phyloP scores from a whole-genome alignment of 495 filamentous ascomycete genomes.

The Chaetomium fimeti region DNA sequence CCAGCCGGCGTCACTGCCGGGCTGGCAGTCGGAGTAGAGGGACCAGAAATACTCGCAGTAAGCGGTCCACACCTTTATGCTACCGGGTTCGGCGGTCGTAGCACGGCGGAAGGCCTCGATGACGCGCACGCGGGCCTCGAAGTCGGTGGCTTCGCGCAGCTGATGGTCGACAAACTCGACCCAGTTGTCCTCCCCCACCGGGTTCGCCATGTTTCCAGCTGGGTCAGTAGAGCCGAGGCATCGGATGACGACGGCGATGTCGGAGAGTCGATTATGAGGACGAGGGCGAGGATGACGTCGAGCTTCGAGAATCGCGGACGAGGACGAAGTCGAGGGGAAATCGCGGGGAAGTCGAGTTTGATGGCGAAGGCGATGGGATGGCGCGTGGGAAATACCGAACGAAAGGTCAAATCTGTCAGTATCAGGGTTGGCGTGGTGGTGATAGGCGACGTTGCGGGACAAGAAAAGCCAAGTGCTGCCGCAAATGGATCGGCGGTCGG shows the following conservation, averaged over 20 bases:
- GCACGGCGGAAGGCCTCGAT: constrained; percentile 81
- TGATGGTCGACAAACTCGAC: constrained; percentile 54
- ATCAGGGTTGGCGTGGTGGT: too few species aligned
- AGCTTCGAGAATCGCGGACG: too few species aligned
- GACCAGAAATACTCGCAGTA: constrained; percentile 86
- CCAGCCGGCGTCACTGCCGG: constrained; percentile 59
- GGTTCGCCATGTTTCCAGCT: constrained; percentile 48
- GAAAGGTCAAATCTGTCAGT: too few species aligned
- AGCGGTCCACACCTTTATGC: constrained; percentile 79
- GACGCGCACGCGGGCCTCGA: constrained; percentile 64
- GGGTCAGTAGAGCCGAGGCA: constrained; percentile 30
- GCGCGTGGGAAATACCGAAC: not conserved
- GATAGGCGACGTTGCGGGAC: not conserved
- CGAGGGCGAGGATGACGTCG: not conserved
- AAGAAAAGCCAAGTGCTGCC: not conserved
- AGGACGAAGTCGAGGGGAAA: not conserved
- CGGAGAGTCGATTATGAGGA: not conserved
- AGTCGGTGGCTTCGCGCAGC: constrained; percentile 48
- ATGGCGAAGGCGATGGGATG: not conserved
- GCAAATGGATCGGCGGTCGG: constrained; percentile 10
- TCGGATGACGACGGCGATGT: constrained; percentile 19
- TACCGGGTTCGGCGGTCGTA: constrained; percentile 76
- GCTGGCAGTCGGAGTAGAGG: constrained; percentile 65
- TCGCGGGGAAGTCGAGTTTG: not conserved
- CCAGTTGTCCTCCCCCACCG: constrained; percentile 57